phyloP scores from a whole-genome alignment of 1,284 basidiomycete genomes.

The Exobasidium rhododendri region DNA sequence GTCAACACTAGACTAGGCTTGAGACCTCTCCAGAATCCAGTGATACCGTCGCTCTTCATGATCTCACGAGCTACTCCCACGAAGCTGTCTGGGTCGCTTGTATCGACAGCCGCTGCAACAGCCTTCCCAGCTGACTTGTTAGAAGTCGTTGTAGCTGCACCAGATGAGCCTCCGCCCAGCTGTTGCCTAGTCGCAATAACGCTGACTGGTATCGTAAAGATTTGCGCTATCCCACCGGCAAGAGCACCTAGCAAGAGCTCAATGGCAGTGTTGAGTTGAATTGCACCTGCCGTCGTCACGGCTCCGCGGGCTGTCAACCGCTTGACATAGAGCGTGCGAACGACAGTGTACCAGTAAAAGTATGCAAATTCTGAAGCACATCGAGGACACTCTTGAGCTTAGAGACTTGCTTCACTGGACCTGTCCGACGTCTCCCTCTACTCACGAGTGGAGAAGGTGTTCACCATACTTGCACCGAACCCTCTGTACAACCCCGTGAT shows the following conservation, averaged over 20 bases:
- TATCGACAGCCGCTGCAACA: slow-evolving; percentile 38
- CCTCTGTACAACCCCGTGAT: slow-evolving; percentile 78
- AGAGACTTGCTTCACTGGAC: too few relatives aligned
- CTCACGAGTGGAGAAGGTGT: slow-evolving; percentile 86
- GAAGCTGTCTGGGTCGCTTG: slow-evolving; percentile 63
- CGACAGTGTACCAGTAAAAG: slow-evolving; percentile 97
- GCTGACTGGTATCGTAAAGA: slow-evolving; percentile 96
- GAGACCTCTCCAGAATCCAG: slow-evolving; percentile 90
- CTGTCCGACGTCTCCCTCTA: slow-evolving; percentile 32
- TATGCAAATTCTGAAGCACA: slow-evolving; percentile 83
- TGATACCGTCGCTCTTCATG: slow-evolving; percentile 82
- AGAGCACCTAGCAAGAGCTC: slow-evolving; percentile 77
- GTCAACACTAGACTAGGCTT: slow-evolving; percentile 89
- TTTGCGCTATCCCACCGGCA: slow-evolving; percentile 89
- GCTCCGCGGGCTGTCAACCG: slow-evolving; percentile 24
- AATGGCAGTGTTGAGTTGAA: slow-evolving; percentile 39
- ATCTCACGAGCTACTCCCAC: slow-evolving; percentile 79
- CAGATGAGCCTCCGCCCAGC: slow-evolving; percentile 33
- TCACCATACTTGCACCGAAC: slow-evolving; percentile 96
- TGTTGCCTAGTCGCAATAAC: slow-evolving; percentile 98
- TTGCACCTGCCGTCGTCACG: slow-evolving; percentile 19
- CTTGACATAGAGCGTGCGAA: slow-evolving; percentile 69
- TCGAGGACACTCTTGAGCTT: too few relatives aligned
- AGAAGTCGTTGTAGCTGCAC: background rate
- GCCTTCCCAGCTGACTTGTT: slow-evolving; percentile 19